phyloP scores from a whole-genome alignment of 768 basidiomycete genomes.

The Lactarius sanguifluus region DNA sequence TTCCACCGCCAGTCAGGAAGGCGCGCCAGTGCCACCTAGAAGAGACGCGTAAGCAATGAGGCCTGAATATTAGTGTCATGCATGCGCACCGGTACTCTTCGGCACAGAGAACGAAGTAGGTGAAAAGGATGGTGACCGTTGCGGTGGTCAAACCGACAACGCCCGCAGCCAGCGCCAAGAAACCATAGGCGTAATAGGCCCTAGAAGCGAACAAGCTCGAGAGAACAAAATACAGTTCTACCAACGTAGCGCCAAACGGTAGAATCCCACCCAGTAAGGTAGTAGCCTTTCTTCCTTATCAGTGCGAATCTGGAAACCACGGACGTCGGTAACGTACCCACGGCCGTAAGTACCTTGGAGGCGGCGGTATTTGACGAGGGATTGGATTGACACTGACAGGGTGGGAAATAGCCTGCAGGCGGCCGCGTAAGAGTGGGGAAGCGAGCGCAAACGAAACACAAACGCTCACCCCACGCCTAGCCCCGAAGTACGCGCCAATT shows the following conservation, averaged over 20 bases:
- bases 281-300: slow-evolving; percentile 45
- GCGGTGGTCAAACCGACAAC: slow-evolving; percentile 87
- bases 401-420: slow-evolving; percentile 60
- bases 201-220: slow-evolving; percentile 89
- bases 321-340: slow-evolving; percentile 52
- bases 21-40: slow-evolving; percentile 94
- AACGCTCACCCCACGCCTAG: slow-evolving; percentile 75
- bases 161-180: slow-evolving; percentile 81
- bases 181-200: slow-evolving; percentile 95
- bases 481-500: slow-evolving; percentile 82
- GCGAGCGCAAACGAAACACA: neutral
- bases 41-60: slow-evolving; percentile 14
- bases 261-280: slow-evolving; percentile 86
- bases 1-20: slow-evolving; percentile 89
- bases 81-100: slow-evolving; percentile 82
- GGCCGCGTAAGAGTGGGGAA: slow-evolving; percentile 20
- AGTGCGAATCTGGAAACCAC: neutral
- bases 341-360: slow-evolving; percentile 78
- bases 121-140: slow-evolving; percentile 84
- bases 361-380: slow-evolving; percentile 92
- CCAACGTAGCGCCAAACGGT: slow-evolving; percentile 93
- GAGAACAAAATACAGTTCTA: slow-evolving; percentile 91
- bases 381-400: slow-evolving; percentile 91
- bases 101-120: slow-evolving; percentile 89
- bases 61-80: neutral